Base-by-base conservation (phyloP, 2,329 filamentous ascomycete genomes). In the Penicillium sp. region DNA sequence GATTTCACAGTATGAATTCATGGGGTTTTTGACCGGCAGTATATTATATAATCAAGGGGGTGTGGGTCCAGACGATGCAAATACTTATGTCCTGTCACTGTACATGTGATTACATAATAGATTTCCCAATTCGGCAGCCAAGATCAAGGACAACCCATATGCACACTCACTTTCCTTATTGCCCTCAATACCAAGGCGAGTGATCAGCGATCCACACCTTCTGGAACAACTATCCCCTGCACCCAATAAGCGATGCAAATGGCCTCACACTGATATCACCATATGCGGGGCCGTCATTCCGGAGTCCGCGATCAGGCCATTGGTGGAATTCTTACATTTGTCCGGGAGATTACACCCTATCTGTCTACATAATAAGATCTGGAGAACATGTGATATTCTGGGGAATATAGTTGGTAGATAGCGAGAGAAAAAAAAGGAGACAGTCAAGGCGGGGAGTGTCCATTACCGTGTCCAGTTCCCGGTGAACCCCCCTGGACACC, bases 151-250 rank as follows among this genome's bases (percentile, higher is more conserved):
- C 22, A 9, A 8, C 2, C 10, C 26, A 10, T 41, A 19, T 19
- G 43, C 19, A 14, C 54, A 59, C 56, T 25, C 51, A 56, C 47
- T 31, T 19, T 17, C 9, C 1, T 11, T 44, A 57, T 37, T 41
- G 16, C 36, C 26, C 42, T 43, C 42, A 36, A 19, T 14, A 59
- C 59, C 63, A 65, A 65, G 62, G 47, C 55, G 61, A 61, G 51
- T 10, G 63, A 66, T 66, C 63, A 48, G 41, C 62, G 59, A 57
- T 64, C 63, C 63, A 64, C 63, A 65, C 52, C 63, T 66, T 66
- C 63, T 65, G 59, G 63, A 66, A 66, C 28, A 59, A 40, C 38
- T 7, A n/a, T 35, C 42, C 36, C 49, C 36, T 31, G 19, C 43
- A 12, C 28, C 60, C 63, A 64, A 64, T 64, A 17, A 53, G 3